phyloP scores from a whole-genome alignment of 148 eudicot genomes.

The Arctostaphylos glauca region DNA sequence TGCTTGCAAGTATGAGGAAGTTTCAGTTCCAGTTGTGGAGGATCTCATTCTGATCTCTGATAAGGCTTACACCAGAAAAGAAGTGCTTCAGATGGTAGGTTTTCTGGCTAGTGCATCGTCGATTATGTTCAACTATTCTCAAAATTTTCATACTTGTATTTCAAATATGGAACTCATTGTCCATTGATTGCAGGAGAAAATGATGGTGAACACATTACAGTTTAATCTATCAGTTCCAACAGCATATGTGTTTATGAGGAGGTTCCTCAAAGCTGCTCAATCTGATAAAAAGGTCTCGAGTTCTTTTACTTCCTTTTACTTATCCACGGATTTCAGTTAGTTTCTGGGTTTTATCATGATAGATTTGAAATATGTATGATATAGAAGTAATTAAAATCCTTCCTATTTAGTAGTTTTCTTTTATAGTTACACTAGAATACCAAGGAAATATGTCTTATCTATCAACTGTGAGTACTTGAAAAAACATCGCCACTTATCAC shows the following conservation, averaged over 20 bases:
- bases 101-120: background rate
- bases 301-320: background rate
- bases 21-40: conserved; percentile 69
- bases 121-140: background rate
- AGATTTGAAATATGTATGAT: background rate
- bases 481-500: no score
- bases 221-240: conserved; percentile 81
- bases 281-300: conserved; percentile 49
- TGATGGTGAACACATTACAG: conserved; percentile 63
- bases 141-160: background rate
- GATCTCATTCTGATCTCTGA: conserved; percentile 77
- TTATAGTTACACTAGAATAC: background rate
- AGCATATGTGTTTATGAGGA: conserved; percentile 70
- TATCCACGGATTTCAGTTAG: background rate
- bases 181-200: conserved; percentile 49
- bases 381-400: background rate
- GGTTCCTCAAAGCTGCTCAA: conserved; percentile 82
- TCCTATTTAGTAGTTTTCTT: background rate
- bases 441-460: background rate
- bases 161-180: background rate
- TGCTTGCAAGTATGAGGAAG: conserved; percentile 90
- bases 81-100: conserved; percentile 77
- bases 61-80: conserved; percentile 62
- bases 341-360: background rate
- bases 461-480: no score